Evolutionary conservation across 2,329 filamentous ascomycete genomes (phyloP).

Genomic region (Colletotrichum viniferum): DNA sequence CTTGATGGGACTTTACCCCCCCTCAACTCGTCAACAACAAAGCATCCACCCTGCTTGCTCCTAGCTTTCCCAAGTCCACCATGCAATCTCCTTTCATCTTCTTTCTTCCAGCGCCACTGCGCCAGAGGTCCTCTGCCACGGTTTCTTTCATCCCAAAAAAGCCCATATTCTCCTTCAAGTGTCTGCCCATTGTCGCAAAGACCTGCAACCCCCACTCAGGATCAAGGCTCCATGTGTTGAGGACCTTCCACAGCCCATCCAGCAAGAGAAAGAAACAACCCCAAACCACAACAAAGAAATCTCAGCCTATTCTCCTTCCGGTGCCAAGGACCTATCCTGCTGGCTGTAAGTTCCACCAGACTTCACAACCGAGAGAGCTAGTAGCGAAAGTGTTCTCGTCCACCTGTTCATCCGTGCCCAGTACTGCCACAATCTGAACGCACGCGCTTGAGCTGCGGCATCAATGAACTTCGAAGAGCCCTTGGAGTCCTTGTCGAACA

Average conservation of each 20-base stretch:
- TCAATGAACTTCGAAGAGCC: not conserved
- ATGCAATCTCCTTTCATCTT: not conserved
- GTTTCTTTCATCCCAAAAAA: not conserved
- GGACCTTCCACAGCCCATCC: not conserved
- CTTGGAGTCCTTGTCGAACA: not conserved
- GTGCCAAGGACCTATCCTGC: not conserved
- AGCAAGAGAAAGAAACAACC: not conserved
- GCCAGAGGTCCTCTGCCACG: not conserved
- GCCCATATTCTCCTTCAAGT: not conserved
- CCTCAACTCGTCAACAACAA: not conserved
- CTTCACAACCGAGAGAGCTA: not conserved
- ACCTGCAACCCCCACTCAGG: rapidly evolving
- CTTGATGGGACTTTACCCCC: not conserved
- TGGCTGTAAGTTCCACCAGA: not conserved
- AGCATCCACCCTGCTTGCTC: not conserved
- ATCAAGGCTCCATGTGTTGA: not conserved
- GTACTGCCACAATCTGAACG: not conserved
- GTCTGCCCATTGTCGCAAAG: not conserved
- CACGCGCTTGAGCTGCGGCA: not conserved
- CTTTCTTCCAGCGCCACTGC: not conserved
- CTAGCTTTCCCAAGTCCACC: too few relatives aligned
- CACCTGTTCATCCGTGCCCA: not conserved
- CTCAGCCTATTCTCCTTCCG: not conserved
- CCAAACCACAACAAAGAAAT: not conserved
- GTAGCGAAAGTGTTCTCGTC: not conserved